These are phyloP conservation scores for Lobosporangium transversale DNA, from an alignment of 192 early-diverging fungal species.

Conservation along the genomic window DNA sequence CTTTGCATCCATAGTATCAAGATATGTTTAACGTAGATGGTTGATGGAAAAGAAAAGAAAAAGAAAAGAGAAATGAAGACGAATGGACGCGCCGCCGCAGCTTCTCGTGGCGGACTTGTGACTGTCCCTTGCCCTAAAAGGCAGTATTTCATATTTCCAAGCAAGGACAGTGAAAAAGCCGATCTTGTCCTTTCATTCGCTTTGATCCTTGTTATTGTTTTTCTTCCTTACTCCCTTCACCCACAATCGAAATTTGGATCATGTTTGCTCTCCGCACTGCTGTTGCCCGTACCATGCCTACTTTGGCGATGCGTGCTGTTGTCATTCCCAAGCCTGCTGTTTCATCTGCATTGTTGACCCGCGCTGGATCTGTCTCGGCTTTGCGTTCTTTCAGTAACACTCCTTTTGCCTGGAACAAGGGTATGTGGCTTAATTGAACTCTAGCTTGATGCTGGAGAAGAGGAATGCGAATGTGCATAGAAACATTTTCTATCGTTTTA, in stretches of 20 bases:
- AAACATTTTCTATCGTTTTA: not conserved
- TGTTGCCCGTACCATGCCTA: constrained; percentile 45
- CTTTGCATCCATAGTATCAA: constrained; percentile 59
- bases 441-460: no score
- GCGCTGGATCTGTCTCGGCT: constrained; percentile 27
- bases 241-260: not conserved
- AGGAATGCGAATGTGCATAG: no score
- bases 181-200: not conserved
- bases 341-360: constrained; percentile 33
- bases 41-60: not conserved
- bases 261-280: constrained; percentile 50
- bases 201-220: not conserved
- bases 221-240: constrained; percentile 1
- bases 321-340: constrained; percentile 25
- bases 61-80: not conserved
- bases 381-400: constrained; percentile 41
- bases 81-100: not conserved
- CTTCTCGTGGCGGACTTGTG: not conserved
- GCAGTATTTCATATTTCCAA: constrained; percentile 21
- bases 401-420: constrained; percentile 36
- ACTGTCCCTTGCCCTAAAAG: constrained; percentile 1
- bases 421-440: no score
- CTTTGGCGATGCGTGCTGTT: constrained; percentile 48
- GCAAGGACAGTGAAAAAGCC: not conserved
- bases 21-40: not conserved